Evolutionary conservation across 179 eudicot species (phyloP), one percentile per base, ranked within the genome.

Genomic region (Monotropa hypopitys): DNA sequence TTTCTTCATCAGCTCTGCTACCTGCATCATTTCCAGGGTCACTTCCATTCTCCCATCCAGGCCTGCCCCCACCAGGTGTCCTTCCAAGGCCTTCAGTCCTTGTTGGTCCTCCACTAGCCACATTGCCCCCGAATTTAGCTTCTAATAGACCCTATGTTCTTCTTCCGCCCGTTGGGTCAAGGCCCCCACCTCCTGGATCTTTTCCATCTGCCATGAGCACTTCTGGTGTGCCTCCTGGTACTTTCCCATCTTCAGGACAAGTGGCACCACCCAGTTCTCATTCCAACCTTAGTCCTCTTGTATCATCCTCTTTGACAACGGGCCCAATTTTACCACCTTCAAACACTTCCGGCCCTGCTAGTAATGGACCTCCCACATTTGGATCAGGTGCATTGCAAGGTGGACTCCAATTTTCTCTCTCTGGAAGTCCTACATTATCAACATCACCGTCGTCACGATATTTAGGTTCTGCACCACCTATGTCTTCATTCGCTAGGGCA

Each of bases 61-160:
- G 97, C 32, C 87, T 89, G 10, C 94, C 93, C 1, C 94, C 97
- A 32, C 91, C 93, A 3, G 98, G 97, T 72, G 96, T 63, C 7
- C 80, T 87, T 83, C 88, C 91, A 20, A 86, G 96, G 80, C 83
- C 87, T 45, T 77, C 81, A 23, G 72, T 78, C 61, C 86, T 92
- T 75, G 62, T 80, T 68, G 90, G 87, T n/a, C 88, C 91, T 71
- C 87, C 85, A 51, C 91, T 82, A 76, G 68, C 78, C 63, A 68
- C 83, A 75, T 72, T 81, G 72, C 86, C 89, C 38, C 84, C 89
- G 6, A 86, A 84, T 77, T n/a, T 85, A 59, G 83, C 78, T 57
- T 80, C 83, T 47, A 81, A 80, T 70, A 84, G 92, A 78, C 91
- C 93, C 16, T 82, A 89, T 46, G 87, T 88, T 11, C 86, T 87